Percentiles rank a stretch among this genome's conserved stretches.
Conservation (phyloP, 768 basidiomycete species). For the Calvatia gigantea region DNA sequence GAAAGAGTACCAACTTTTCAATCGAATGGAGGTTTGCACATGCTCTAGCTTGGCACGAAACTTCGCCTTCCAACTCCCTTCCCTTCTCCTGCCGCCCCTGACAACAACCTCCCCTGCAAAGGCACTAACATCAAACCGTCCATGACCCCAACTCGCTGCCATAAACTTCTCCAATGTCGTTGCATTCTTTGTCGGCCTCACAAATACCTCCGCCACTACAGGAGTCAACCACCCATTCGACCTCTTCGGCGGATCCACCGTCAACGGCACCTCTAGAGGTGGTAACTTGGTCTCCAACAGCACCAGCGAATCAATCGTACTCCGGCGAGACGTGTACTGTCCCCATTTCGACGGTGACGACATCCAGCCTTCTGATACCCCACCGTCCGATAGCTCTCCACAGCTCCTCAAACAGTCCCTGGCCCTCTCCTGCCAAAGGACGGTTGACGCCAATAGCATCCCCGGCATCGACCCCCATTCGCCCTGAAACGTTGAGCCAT, state of each 20-base stretch:
- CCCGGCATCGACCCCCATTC: conserved; percentile 68
- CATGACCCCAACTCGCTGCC: conserved; percentile 55
- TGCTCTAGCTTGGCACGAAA: conserved; percentile 38
- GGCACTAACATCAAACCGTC: conserved; percentile 41
- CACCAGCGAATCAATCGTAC: conserved; percentile 29
- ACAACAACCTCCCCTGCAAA: conserved; percentile 41
- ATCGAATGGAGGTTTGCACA: conserved; percentile 40
- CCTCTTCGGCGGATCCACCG: conserved; percentile 44
- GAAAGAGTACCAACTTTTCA: conserved; percentile 46
- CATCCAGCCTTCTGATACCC: conserved; percentile 54
- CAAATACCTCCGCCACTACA: conserved; percentile 45
- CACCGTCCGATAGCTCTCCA: conserved; percentile 72
- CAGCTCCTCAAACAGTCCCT: conserved; percentile 40
- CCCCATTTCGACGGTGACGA: conserved; percentile 52
- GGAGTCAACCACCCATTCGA: conserved; percentile 54
- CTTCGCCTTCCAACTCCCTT: conserved; percentile 45
- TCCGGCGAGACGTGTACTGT: conserved; percentile 47
- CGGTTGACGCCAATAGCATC: conserved; percentile 52
- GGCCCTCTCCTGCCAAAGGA: conserved; percentile 25
- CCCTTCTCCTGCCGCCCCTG: conserved; percentile 46
- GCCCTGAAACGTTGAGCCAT: conserved; percentile 54
- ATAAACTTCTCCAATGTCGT: conserved; percentile 47
- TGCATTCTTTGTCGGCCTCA: conserved; percentile 52
- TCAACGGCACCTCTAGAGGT: conserved; percentile 54
- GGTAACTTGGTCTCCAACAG: conserved; percentile 47